phyloP scores from a whole-genome alignment of 108 stramenopile species.

The Nannochloropsis salina region DNA sequence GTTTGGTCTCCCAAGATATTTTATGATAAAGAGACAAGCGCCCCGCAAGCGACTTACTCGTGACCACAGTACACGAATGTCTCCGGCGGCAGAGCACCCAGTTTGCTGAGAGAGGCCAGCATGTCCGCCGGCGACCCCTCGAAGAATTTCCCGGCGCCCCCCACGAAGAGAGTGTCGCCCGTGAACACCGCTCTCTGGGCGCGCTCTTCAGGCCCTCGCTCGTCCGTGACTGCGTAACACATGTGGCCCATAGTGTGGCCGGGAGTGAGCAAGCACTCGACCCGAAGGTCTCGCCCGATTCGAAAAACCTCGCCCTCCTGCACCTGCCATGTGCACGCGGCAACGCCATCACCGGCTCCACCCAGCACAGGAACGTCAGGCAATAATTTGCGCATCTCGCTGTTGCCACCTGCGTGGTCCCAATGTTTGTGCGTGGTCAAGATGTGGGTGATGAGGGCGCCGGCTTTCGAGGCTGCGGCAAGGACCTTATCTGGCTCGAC shows the following conservation, averaged over 20 bases:
- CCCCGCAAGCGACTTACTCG: constrained; percentile 18
- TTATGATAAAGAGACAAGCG: too few species aligned
- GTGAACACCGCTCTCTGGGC: constrained; percentile 57
- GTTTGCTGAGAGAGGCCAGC: constrained; percentile 38
- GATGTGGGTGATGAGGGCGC: neutral
- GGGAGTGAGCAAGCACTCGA: constrained; percentile 37
- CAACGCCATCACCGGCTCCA: constrained; percentile 32
- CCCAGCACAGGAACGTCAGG: constrained; percentile 34
- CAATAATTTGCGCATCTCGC: constrained; percentile 11
- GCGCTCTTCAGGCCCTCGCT: neutral
- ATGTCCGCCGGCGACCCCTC: constrained; percentile 54
- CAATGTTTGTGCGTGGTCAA: constrained; percentile 50
- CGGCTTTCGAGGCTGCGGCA: neutral
- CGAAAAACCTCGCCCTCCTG: constrained; percentile 53
- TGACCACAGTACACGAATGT: constrained; percentile 66
- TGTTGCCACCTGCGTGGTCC: constrained; percentile 47
- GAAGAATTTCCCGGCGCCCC: constrained; percentile 61
- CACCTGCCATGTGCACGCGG: constrained; percentile 37
- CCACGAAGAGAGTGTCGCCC: constrained; percentile 67
- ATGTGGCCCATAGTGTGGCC: constrained; percentile 66
- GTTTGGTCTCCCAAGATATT: too few species aligned
- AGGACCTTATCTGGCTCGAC: neutral
- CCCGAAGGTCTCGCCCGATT: constrained; percentile 38
- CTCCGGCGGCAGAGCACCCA: constrained; percentile 53
- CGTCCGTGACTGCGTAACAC: constrained; percentile 49